Base-by-base conservation (phyloP, 2,329 filamentous ascomycete species). In the Colletotrichum tropicicola region DNA sequence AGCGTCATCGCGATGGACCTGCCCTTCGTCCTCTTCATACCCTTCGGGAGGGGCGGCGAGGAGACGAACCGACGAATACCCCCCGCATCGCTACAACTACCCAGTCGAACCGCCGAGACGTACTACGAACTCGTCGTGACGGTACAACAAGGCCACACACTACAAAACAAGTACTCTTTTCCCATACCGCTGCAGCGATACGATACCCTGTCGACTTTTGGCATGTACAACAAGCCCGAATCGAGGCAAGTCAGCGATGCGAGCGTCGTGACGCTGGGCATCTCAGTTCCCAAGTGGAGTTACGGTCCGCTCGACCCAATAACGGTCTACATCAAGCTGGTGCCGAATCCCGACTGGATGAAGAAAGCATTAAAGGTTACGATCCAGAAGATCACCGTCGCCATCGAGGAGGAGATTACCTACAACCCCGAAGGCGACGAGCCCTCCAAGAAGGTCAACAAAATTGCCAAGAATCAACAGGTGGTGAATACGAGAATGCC, bases 201-300 rank as follows among this genome's bases (percentile, higher is more conserved):
- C 81, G 96, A 99, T 78, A 99, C 95, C 1, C 84, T 99, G 51
- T 98, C 94, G 43, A 98, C 96, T 2, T 99, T 99, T 80, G 96
- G 96, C 79, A 98, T 98, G 96, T 99, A 98, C 83, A 98, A 98
- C 80, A 91, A 94, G 58, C 95, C 94, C 15, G 95, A 98, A 78
- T 92, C 91, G 64, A 93, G 93, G 59, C 91, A 97, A 72, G 88
- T 90, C 65, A 92, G 94, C 30, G 89, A 92, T 54, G 96, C 98
- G 80, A 96, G 97, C 77, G 82, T 98, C 58, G 93, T 98, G 66
- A 97, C 93, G 8, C 83, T 98, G 58, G 93, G 92, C 47, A 97
- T 98, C 70, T 97, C 94, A 66, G 83, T 99, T 69, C 95, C 96
- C 23, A 89, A 94, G 67, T 98, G 95, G 94, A 98, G 94, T 68